These are phyloP conservation scores for Neonectria coccinea DNA, from an alignment of 2,329 filamentous ascomycete genomes.

Conservation along the genomic window DNA sequence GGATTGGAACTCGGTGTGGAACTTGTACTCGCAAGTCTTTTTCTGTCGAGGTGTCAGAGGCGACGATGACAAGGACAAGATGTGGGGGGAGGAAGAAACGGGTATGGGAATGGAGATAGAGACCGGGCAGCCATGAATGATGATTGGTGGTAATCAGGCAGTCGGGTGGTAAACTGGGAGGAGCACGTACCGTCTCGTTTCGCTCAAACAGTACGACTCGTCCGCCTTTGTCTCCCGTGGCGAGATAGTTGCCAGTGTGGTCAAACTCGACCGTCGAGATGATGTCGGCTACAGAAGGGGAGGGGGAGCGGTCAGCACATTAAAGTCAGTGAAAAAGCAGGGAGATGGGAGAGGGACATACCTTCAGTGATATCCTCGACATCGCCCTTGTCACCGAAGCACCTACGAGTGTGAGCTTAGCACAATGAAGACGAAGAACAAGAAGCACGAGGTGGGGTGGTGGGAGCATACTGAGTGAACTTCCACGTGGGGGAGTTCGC, in stretches of 20 bases:
- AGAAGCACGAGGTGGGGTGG: conserved; percentile 6
- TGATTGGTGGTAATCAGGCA: not conserved
- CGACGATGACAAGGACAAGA: conserved; percentile 48
- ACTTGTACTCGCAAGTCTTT: conserved; percentile 99
- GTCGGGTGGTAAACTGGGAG: not conserved
- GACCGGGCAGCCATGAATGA: not conserved
- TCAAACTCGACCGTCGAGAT: conserved; percentile 93
- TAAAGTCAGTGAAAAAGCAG: conserved; percentile 28
- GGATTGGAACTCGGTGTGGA: conserved; percentile 99
- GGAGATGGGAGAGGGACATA: conserved; percentile 54
- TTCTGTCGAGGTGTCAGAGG: conserved; percentile 69
- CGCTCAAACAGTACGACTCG: conserved; percentile 88
- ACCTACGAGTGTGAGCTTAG: conserved; percentile 66
- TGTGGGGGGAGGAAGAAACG: conserved; percentile 1
- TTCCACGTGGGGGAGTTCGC: conserved; percentile 97
- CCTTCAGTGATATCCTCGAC: conserved; percentile 99
- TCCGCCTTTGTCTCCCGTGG: conserved; percentile 90
- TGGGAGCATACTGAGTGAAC: conserved; percentile 90
- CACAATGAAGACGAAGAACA: conserved; percentile 17
- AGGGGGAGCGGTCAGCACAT: conserved; percentile 37
- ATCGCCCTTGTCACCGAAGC: conserved; percentile 99
- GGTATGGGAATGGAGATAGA: conserved; percentile 5
- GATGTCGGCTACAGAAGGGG: conserved; percentile 75
- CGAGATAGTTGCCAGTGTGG: conserved; percentile 89
- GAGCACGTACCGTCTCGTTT: conserved; percentile 85